phyloP scores from a whole-genome alignment of 441 rosid species.

The Macaranga tanarius region DNA sequence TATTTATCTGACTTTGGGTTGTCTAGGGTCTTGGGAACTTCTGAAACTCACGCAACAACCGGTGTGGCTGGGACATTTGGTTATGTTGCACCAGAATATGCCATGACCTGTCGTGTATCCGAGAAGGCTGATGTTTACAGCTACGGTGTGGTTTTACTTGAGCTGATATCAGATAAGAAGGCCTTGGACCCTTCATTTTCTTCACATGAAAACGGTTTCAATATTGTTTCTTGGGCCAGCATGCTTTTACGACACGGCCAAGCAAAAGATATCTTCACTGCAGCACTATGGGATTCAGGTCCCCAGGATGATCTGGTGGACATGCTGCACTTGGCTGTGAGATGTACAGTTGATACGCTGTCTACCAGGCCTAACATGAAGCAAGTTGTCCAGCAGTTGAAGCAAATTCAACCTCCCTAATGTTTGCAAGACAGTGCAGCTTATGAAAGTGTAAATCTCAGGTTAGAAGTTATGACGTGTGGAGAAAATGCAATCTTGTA shows the following conservation, averaged over 20 bases:
- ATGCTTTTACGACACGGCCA: slow-evolving; percentile 71
- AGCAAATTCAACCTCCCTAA: slow-evolving; percentile 57
- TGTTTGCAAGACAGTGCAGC: background rate
- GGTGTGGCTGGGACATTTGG: slow-evolving; percentile 97
- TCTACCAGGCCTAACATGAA: slow-evolving; percentile 86
- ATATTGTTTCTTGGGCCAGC: slow-evolving; percentile 88
- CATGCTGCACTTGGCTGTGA: slow-evolving; percentile 78
- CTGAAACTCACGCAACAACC: slow-evolving; percentile 91
- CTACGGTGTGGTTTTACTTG: slow-evolving; percentile 92
- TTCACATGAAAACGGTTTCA: slow-evolving; percentile 80
- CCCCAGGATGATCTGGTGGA: slow-evolving; percentile 79
- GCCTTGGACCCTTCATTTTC: slow-evolving; percentile 92
- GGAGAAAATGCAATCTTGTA: background rate
- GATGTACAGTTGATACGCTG: slow-evolving; percentile 74
- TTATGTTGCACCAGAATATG: slow-evolving; percentile 90
- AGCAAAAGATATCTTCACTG: slow-evolving; percentile 74
- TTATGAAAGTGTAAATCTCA: slow-evolving; percentile 23
- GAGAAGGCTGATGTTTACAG: slow-evolving; percentile 90
- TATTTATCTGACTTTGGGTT: slow-evolving; percentile 86
- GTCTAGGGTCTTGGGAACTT: slow-evolving; percentile 77
- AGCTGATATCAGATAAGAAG: slow-evolving; percentile 81
- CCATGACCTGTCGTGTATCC: slow-evolving; percentile 94
- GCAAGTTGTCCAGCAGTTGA: slow-evolving; percentile 67
- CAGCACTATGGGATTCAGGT: slow-evolving; percentile 73
- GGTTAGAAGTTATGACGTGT: slow-evolving; percentile 18